phyloP scores from a whole-genome alignment of 768 basidiomycete species.

The Macrolepiota fuliginosa region DNA sequence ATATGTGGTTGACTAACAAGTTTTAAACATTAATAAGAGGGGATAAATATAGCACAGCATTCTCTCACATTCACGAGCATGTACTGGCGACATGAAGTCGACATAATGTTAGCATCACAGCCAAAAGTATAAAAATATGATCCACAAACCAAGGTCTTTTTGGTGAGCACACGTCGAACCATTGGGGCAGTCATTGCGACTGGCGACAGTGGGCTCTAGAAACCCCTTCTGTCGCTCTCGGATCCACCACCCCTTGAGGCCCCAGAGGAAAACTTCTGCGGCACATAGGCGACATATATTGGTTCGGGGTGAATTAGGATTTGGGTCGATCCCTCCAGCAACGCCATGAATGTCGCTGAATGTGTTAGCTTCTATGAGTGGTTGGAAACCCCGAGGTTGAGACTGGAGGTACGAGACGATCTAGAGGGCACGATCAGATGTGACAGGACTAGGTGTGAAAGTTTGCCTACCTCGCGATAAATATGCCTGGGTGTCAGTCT shows the following conservation, averaged over 20 bases:
- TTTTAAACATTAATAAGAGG: neutral
- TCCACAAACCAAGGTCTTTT: slow-evolving; percentile 55
- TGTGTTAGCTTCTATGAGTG: slow-evolving; percentile 66
- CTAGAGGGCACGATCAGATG: slow-evolving; percentile 31
- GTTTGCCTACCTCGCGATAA: slow-evolving; percentile 63
- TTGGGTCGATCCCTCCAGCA: slow-evolving; percentile 50
- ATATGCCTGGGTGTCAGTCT: slow-evolving; percentile 66
- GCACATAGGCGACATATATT: slow-evolving; percentile 73
- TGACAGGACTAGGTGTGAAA: neutral
- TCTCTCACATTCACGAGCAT: slow-evolving; percentile 73
- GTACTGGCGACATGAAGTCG: slow-evolving; percentile 37
- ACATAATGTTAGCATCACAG: neutral
- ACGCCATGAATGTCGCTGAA: slow-evolving; percentile 69
- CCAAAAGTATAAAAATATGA: slow-evolving; percentile 9
- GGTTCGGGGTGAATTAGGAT: slow-evolving; percentile 55
- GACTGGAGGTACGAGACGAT: slow-evolving; percentile 59
- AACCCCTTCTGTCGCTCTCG: slow-evolving; percentile 71
- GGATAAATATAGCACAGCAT: neutral
- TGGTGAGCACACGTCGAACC: slow-evolving; percentile 60
- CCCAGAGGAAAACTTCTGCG: slow-evolving; percentile 71
- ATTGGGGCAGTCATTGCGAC: slow-evolving; percentile 67
- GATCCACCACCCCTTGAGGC: slow-evolving; percentile 81
- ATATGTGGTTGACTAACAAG: slow-evolving; percentile 41
- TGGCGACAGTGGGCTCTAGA: slow-evolving; percentile 51
- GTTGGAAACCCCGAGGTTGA: slow-evolving; percentile 60